A percentile compares a stretch with the other conserved stretches of the same genome.
Evolutionary conservation across 2,329 filamentous ascomycete species (phyloP).

Genomic region (Xylaria sp.): DNA sequence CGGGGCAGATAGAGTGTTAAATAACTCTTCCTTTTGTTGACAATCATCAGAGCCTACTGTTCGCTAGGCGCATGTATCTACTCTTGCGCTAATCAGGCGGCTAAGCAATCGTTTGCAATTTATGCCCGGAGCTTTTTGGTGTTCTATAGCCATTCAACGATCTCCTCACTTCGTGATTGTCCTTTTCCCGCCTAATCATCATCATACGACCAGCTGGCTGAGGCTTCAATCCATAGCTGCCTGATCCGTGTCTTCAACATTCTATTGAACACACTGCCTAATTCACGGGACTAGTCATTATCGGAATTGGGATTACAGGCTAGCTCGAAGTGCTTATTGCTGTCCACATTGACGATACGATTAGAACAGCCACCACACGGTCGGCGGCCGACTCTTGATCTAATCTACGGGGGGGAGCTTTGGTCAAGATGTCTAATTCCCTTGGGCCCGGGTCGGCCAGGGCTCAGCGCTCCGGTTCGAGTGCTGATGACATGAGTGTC

Average conservation of each 20-base stretch:
- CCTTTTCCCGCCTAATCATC: background rate
- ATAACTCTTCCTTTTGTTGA: background rate
- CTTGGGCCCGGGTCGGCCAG: slow-evolving; percentile 28
- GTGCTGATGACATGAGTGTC: slow-evolving; percentile 52
- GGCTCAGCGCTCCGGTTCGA: slow-evolving; percentile 29
- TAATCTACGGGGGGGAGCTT: background rate
- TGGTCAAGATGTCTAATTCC: slow-evolving; percentile 33
- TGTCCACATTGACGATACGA: background rate
- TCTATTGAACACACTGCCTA: background rate
- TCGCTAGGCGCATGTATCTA: background rate
- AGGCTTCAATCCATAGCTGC: background rate
- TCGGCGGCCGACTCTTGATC: background rate
- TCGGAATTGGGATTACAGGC: background rate
- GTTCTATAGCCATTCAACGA: background rate
- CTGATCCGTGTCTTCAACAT: background rate
- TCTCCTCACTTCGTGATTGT: background rate
- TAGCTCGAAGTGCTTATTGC: background rate
- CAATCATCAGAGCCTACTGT: background rate
- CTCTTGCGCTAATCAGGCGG: background rate
- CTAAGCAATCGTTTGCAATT: background rate
- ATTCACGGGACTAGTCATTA: background rate
- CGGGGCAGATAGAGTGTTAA: background rate
- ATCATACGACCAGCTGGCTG: background rate
- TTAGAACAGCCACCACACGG: background rate
- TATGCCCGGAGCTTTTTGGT: background rate